Percentiles rank a stretch among this genome's conserved stretches.
Evolutionary conservation across 257 asterid species (phyloP).

Genomic region (Plectranthus barbatus): DNA sequence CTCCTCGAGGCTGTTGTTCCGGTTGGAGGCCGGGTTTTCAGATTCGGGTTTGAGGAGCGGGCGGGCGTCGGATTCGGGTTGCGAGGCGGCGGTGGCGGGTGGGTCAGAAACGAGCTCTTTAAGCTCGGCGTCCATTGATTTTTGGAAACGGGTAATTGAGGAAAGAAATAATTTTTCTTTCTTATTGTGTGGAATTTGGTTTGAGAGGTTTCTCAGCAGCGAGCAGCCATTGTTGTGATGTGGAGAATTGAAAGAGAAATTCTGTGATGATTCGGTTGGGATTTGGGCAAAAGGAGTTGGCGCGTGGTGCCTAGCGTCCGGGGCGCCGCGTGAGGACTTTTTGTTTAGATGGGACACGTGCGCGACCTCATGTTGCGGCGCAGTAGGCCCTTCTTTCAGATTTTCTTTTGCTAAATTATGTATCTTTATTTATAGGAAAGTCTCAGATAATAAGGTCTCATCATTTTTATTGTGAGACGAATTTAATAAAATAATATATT

Average conservation of each 20-base stretch:
- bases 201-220: constrained; percentile 1
- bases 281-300: constrained; percentile 10
- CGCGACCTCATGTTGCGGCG: neutral
- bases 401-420: too few species aligned
- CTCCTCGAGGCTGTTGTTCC: constrained; percentile 43
- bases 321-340: constrained; percentile 4
- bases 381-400: too few species aligned
- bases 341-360: neutral
- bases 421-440: too few species aligned
- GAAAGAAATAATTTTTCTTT: neutral
- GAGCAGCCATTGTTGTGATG: constrained; percentile 15
- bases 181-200: neutral
- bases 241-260: neutral
- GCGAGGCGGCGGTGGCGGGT: constrained; percentile 9
- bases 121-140: constrained; percentile 58
- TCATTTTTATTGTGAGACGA: too few species aligned
- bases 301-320: constrained; percentile 2
- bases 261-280: neutral
- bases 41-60: constrained; percentile 59
- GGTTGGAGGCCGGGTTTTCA: constrained; percentile 1
- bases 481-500: too few species aligned
- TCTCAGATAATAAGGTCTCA: too few species aligned
- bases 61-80: constrained; percentile 41
- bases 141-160: neutral
- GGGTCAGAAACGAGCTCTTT: constrained; percentile 27